These are phyloP conservation scores for Xerocomus brunneocitrinus DNA, from an alignment of 768 basidiomycete genomes.

Conservation along the genomic window DNA sequence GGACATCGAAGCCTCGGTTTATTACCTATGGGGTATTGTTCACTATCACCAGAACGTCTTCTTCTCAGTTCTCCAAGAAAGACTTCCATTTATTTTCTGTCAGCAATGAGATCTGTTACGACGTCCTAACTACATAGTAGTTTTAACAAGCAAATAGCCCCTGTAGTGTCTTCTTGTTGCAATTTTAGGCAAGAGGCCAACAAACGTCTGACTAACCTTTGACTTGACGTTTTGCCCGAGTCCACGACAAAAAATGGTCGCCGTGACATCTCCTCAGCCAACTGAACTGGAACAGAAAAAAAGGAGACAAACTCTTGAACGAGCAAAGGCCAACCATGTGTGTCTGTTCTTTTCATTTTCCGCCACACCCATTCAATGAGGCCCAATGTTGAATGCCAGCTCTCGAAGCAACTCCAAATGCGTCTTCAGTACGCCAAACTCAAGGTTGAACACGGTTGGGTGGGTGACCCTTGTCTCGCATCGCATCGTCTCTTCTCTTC, in stretches of 20 bases:
- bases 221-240: background rate
- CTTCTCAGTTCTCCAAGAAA: no score
- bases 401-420: constrained; percentile 67
- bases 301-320: constrained; percentile 50
- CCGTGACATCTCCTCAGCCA: constrained; percentile 20
- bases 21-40: no score
- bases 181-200: background rate
- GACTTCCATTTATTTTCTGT: no score
- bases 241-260: constrained; percentile 17
- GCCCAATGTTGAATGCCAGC: constrained; percentile 32
- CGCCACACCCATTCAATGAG: background rate
- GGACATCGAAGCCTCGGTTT: no score
- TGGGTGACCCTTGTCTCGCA: constrained; percentile 31
- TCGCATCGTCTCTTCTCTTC: background rate
- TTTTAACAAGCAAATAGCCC: background rate
- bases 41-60: no score
- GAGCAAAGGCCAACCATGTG: constrained; percentile 56
- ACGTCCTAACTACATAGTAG: background rate
- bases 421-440: constrained; percentile 72
- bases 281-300: constrained; percentile 34
- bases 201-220: background rate
- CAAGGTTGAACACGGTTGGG: constrained; percentile 82
- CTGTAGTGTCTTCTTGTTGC: background rate
- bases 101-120: no score
- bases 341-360: constrained; percentile 15